These are phyloP conservation scores for Cutaneotrichosporon cyanovorans DNA, from an alignment of 1,284 basidiomycete genomes.

Conservation along the genomic window DNA sequence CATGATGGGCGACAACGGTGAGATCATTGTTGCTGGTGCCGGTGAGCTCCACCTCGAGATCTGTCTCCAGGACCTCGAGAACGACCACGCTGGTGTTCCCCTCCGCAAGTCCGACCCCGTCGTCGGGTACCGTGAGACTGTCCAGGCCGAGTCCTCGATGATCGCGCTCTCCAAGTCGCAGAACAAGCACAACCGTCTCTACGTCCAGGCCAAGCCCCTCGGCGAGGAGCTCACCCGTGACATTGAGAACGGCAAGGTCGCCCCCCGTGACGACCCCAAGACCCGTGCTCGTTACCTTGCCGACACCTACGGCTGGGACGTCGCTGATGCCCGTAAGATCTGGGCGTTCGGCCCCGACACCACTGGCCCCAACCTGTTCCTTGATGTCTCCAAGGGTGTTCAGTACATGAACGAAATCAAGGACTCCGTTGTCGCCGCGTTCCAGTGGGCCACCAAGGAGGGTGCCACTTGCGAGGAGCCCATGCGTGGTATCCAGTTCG, in stretches of 20 bases:
- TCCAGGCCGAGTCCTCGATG: constrained; percentile 91
- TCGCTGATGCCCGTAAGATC: constrained; percentile 98
- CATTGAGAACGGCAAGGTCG: constrained; percentile 83
- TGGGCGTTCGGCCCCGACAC: constrained; percentile 99
- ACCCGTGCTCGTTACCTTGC: constrained; percentile 88
- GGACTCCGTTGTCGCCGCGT: constrained; percentile 97
- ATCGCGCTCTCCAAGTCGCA: constrained; percentile 98
- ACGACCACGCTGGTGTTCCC: constrained; percentile 98
- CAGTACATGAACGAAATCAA: constrained; percentile 99
- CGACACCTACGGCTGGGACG: constrained; percentile 97
- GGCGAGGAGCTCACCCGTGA: constrained; percentile 90
- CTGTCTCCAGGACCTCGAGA: constrained; percentile 98
- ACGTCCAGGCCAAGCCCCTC: constrained; percentile 83
- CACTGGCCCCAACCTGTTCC: constrained; percentile 91
- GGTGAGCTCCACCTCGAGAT: constrained; percentile 99
- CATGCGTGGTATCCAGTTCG: constrained; percentile 93
- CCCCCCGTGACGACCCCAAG: constrained; percentile 95
- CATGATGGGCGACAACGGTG: constrained; percentile 85
- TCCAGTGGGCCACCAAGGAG: constrained; percentile 99
- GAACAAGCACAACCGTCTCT: constrained; percentile 99
- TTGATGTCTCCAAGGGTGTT: constrained; percentile 98
- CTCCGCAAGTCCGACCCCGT: constrained; percentile 99
- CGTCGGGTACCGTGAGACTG: constrained; percentile 96
- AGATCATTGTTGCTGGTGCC: constrained; percentile 99
- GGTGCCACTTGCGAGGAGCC: constrained; percentile 95